These are phyloP conservation scores for Umbelopsis ramanniana DNA, from an alignment of 192 early-diverging fungal genomes.

Conservation along the genomic window DNA sequence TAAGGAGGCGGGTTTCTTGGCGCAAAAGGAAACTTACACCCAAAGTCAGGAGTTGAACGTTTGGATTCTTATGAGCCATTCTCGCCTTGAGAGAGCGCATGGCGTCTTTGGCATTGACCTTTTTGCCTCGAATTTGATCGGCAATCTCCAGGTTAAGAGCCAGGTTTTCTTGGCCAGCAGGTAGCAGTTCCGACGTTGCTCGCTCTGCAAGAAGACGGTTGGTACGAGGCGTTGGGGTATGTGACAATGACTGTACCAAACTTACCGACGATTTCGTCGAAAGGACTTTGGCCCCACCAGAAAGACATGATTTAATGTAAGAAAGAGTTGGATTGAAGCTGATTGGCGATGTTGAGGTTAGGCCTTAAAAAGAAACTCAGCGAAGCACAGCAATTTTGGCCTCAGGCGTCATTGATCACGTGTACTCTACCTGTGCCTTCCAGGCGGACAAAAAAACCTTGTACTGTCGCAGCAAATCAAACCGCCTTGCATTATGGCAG, in stretches of 20 bases:
- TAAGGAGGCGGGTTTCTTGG: not conserved
- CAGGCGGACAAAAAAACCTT: not conserved
- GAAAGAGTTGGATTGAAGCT: not conserved
- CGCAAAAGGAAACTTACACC: conserved; percentile 52
- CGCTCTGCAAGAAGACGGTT: conserved; percentile 54
- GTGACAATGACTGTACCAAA: too few species aligned
- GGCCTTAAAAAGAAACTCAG: not conserved
- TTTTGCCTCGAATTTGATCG: conserved; percentile 91
- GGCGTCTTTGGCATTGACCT: conserved; percentile 75
- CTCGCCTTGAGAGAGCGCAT: conserved; percentile 77
- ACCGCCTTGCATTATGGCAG: conserved; percentile 21
- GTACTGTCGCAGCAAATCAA: conserved; percentile 32
- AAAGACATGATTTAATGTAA: conserved; percentile 31
- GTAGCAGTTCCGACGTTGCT: conserved; percentile 91
- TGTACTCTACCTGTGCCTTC: not conserved
- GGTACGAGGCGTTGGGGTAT: not conserved
- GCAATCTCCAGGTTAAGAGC: conserved; percentile 85
- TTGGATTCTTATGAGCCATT: conserved; percentile 89
- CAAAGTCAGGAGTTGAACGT: conserved; percentile 89
- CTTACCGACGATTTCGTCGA: conserved; percentile 41
- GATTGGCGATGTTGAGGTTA: not conserved
- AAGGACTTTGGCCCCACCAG: conserved; percentile 39
- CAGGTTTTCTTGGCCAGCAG: conserved; percentile 85
- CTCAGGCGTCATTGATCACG: conserved; percentile 1
- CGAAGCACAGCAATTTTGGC: not conserved